A percentile compares a stretch with the other conserved stretches of the same genome.
Conservation (phyloP, 768 basidiomycete genomes). For the Mycena epipterygia region DNA sequence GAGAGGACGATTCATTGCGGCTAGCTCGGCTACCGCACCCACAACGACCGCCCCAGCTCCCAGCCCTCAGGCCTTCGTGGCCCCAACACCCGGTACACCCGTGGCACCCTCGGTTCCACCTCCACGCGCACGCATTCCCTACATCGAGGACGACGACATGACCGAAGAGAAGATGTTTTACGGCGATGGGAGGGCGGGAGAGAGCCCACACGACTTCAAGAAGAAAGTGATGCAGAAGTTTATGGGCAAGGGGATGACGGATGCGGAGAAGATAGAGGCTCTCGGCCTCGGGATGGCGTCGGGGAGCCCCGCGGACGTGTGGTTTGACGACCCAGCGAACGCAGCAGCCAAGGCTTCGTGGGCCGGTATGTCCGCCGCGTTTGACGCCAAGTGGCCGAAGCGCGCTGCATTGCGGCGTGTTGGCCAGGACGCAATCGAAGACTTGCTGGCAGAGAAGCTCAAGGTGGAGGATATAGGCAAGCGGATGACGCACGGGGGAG, state of each 20-base stretch:
- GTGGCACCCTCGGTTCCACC: background rate
- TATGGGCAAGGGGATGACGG: constrained; percentile 1
- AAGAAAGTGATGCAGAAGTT: constrained; percentile 3
- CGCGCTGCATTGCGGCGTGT: background rate
- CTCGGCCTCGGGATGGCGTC: constrained; percentile 3
- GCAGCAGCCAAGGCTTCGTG: background rate
- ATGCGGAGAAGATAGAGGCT: constrained; percentile 1
- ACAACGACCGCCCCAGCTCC: background rate
- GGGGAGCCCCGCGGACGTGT: constrained; percentile 4
- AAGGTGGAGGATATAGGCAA: constrained; percentile 9
- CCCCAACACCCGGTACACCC: background rate
- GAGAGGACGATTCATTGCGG: background rate
- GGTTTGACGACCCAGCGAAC: constrained; percentile 11
- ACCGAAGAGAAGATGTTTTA: constrained; percentile 12
- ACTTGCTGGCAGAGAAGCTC: constrained; percentile 2
- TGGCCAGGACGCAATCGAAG: background rate
- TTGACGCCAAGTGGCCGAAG: constrained; percentile 8
- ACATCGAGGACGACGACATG: constrained; percentile 14
- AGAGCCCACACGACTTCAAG: constrained; percentile 15
- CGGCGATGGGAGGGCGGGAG: constrained; percentile 7
- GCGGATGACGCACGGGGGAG: constrained; percentile 2
- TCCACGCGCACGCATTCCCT: background rate
- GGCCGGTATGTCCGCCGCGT: background rate
- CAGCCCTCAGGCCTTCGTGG: background rate
- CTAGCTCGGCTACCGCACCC: background rate